Evolutionary conservation across 768 basidiomycete species (phyloP).

Genomic region (Coprinopsis sp.): DNA sequence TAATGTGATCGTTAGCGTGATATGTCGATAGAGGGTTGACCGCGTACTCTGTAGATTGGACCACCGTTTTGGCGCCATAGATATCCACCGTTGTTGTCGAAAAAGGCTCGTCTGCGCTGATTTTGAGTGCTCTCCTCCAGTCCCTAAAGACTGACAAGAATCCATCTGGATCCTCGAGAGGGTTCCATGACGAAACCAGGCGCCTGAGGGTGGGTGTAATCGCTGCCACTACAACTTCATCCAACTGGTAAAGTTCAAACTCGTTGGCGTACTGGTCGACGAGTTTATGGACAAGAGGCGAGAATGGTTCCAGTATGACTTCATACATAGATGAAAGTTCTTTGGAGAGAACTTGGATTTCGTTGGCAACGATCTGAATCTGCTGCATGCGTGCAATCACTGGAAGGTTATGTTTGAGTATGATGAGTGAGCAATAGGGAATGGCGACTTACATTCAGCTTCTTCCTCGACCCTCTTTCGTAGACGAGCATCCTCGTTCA

Average conservation of each 20-base stretch:
- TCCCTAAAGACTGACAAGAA: constrained; percentile 61
- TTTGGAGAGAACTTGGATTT: constrained; percentile 61
- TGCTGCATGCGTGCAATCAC: constrained; percentile 76
- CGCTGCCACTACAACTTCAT: constrained; percentile 91
- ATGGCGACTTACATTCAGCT: constrained; percentile 56
- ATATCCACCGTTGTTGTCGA: constrained; percentile 47
- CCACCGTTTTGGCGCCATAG: constrained; percentile 45
- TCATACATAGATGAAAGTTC: constrained; percentile 64
- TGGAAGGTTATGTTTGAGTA: constrained; percentile 24
- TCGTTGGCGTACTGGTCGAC: constrained; percentile 65
- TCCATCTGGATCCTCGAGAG: constrained; percentile 67
- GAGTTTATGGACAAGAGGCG: constrained; percentile 68
- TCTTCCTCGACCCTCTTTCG: constrained; percentile 69
- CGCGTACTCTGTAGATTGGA: constrained; percentile 33
- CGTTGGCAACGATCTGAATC: constrained; percentile 69
- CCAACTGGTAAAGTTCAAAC: constrained; percentile 73
- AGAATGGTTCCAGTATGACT: constrained; percentile 68
- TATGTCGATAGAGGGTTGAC: background rate
- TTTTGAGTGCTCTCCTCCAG: constrained; percentile 67
- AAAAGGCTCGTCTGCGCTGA: constrained; percentile 44
- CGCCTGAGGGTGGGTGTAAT: constrained; percentile 79
- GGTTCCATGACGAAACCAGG: constrained; percentile 75
- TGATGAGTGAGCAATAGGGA: background rate
- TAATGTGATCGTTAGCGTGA: constrained; percentile 18
- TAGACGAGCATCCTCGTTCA: constrained; percentile 65